A percentile compares a stretch with the other conserved stretches of the same genome.
Evolutionary conservation across 2,329 filamentous ascomycete genomes (phyloP).

Genomic region (Colletotrichum sp.): DNA sequence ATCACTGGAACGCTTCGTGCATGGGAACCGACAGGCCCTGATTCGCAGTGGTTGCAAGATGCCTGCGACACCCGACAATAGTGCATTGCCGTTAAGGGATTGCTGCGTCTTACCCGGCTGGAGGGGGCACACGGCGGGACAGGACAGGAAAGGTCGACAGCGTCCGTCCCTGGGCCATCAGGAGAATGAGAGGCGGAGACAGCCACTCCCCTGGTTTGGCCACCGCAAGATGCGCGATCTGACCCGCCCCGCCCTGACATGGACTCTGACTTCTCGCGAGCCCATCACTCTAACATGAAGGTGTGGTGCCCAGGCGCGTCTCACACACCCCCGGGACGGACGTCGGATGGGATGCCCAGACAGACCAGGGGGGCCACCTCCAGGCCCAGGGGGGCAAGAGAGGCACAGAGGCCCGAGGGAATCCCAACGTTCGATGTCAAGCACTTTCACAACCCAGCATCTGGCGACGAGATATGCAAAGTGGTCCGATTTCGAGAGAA

Average conservation of each 20-base stretch:
- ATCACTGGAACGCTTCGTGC: constrained; percentile 47
- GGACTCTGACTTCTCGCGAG: constrained; percentile 5
- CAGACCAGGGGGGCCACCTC: constrained; percentile 3
- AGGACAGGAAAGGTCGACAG: background rate
- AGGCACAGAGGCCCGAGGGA: constrained; percentile 11
- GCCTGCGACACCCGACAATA: constrained; percentile 17
- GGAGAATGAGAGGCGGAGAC: background rate
- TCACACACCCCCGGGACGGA: constrained; percentile 16
- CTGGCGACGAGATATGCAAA: constrained; percentile 26
- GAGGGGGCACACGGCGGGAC: background rate
- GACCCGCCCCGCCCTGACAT: constrained; percentile 17
- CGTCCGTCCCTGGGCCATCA: constrained; percentile 2
- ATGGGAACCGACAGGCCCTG: constrained; percentile 39
- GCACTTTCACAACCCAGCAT: constrained; percentile 18
- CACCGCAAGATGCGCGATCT: constrained; percentile 17
- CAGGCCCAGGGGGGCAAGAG: background rate
- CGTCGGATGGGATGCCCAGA: constrained; percentile 19
- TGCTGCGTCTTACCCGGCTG: constrained; percentile 4
- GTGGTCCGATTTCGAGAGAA: constrained; percentile 32
- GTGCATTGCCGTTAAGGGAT: constrained; percentile 12
- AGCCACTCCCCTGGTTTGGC: constrained; percentile 10
- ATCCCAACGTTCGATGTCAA: constrained; percentile 30
- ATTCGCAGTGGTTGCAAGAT: constrained; percentile 39
- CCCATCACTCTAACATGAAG: background rate
- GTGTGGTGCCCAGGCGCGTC: constrained; percentile 5